Base-by-base conservation (phyloP, 176 grass and related monocot species). In the maize (Zea mays) region DNA sequence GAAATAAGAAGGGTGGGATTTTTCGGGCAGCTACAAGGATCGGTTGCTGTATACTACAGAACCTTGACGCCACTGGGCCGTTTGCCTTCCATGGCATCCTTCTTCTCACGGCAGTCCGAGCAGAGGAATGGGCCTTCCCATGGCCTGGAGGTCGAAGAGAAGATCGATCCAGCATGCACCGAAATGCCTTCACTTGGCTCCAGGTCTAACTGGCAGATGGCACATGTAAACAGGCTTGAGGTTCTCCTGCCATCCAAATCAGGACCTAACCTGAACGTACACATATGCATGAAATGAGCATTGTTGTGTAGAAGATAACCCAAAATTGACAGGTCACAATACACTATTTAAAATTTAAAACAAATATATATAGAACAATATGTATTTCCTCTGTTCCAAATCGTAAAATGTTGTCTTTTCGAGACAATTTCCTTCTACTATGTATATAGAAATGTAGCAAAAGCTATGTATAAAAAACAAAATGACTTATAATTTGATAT, bases 21-120 rank as follows among this genome's bases (percentile, higher is more conserved):
- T 77, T 67, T 51, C 9, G 51, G 74, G 62, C 72, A 83, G 61
- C 61, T 83, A 87, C 80, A 87, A 45, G 61, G 14, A 58, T 50
- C 2, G 35, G 33, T 72, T 78, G 92, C 13, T 79, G 41, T n/a
- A 54, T 36, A 51, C 72, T 85, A 97, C 45, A 97, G 72, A 67
- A 93, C 94, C 82, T 92, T 93, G 59, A 93, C 91, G 11, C 94
- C 94, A 55, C 91, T 93, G 1, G 91, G 89, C 9, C 86, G 94
- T 83, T 93, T 97, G 50, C 94, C 94, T 90, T 97, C 91, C 94
- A 97, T 97, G 2, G 94, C 94, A 54, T 97, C 94, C 86, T 97
- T 97, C 68, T 97, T 97, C 41, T 90, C 84, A 14, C 94, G 89
- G 81, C 94, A 97, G 68, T 97, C 94, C 3, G 52, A 76, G 62